phyloP scores from a whole-genome alignment of 257 asterid genomes.

The Paraleonurus japonicus region DNA sequence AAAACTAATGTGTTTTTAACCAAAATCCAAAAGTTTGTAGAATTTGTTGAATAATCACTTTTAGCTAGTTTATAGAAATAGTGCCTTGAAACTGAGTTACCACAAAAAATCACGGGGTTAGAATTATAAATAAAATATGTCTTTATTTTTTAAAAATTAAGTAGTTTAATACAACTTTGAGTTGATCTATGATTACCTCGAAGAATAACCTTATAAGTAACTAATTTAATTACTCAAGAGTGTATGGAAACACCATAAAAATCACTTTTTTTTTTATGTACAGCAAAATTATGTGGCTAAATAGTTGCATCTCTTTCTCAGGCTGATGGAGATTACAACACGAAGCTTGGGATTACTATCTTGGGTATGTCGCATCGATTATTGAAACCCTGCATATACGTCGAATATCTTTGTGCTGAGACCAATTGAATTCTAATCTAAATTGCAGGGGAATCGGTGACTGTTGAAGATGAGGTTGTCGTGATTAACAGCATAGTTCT shows the following conservation, averaged over 20 bases:
- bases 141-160: too few species aligned
- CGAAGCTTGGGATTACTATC: slow-evolving; percentile 73
- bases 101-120: not conserved
- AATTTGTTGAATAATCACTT: not conserved
- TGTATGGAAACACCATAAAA: too few species aligned
- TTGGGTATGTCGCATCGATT: slow-evolving; percentile 46
- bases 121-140: not conserved
- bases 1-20: not conserved
- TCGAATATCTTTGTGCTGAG: not conserved
- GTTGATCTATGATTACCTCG: too few species aligned
- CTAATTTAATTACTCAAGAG: too few species aligned
- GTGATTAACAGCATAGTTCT: slow-evolving; percentile 79
- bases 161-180: not conserved
- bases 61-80: not conserved
- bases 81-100: not conserved
- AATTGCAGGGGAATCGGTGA: slow-evolving; percentile 74
- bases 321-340: slow-evolving; percentile 76
- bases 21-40: not conserved
- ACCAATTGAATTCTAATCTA: not conserved
- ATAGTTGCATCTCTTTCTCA: slow-evolving; percentile 27
- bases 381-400: not conserved
- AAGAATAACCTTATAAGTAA: too few species aligned
- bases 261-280: not conserved
- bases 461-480: slow-evolving; percentile 76
- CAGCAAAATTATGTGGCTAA: not conserved